Evolutionary conservation across 169 alveolate species (phyloP).

Genomic region (Prorocentrum cordatum): DNA sequence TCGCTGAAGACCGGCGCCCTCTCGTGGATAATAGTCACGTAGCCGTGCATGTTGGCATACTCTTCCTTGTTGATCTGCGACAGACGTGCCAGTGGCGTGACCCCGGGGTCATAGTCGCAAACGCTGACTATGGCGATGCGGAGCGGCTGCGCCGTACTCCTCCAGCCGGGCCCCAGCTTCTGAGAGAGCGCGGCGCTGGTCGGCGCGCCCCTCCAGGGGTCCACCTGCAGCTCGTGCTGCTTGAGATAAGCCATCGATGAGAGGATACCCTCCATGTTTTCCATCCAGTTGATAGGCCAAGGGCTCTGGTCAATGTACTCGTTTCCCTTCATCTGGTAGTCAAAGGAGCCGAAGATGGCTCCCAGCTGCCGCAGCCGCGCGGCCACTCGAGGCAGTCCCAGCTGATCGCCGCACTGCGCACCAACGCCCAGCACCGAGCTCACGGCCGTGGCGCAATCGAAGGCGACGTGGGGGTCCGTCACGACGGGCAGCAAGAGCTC

Average conservation of each 20-base stretch:
- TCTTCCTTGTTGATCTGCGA: slow-evolving; percentile 20
- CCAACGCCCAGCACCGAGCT: neutral
- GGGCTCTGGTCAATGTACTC: slow-evolving; percentile 61
- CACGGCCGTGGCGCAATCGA: neutral
- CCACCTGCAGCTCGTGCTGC: slow-evolving; percentile 28
- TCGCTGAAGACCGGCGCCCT: slow-evolving; percentile 43
- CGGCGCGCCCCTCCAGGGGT: slow-evolving; percentile 45
- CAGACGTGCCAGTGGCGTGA: slow-evolving; percentile 39
- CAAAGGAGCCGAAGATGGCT: slow-evolving; percentile 38
- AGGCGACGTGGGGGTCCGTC: neutral
- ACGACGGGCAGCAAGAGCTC: neutral
- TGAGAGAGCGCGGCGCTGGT: neutral
- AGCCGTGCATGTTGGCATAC: slow-evolving; percentile 42
- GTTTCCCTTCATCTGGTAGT: slow-evolving; percentile 67
- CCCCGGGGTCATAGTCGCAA: slow-evolving; percentile 51
- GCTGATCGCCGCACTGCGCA: neutral
- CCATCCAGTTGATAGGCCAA: slow-evolving; percentile 69
- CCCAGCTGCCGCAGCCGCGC: slow-evolving; percentile 44
- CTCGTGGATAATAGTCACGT: slow-evolving; percentile 11
- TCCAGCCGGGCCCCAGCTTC: neutral
- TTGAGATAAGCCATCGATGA: slow-evolving; percentile 47
- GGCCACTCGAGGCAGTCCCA: neutral
- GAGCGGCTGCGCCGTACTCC: neutral
- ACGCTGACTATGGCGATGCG: slow-evolving; percentile 18
- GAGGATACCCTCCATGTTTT: slow-evolving; percentile 59